Evolutionary conservation across 2,329 filamentous ascomycete species (phyloP).

Genomic region (Cytospora piceae): DNA sequence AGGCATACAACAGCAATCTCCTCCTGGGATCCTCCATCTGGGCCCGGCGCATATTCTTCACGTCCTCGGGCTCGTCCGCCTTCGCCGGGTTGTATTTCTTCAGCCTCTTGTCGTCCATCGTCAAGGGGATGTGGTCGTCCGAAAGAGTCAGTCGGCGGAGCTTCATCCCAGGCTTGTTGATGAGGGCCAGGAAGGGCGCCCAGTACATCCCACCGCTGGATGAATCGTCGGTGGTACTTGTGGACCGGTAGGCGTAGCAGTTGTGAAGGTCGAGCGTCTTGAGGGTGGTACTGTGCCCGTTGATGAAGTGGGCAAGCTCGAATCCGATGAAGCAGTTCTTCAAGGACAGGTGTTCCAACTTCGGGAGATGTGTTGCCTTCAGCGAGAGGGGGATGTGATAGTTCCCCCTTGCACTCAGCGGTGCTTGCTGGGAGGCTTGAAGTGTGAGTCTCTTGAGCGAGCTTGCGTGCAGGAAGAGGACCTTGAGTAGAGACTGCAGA

Average conservation of each 20-base stretch:
- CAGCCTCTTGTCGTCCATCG: conserved; percentile 24
- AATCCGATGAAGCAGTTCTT: conserved; percentile 30
- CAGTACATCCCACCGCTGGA: conserved; percentile 26
- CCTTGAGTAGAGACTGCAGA: conserved; percentile 28
- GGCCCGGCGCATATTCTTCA: conserved; percentile 26
- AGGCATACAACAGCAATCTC: conserved; percentile 27
- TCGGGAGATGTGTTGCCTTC: conserved; percentile 28
- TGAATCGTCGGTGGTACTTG: conserved; percentile 5
- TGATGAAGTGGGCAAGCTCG: conserved; percentile 31
- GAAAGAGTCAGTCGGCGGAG: conserved; percentile 15
- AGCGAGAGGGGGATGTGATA: conserved; percentile 29
- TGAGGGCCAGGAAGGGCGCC: conserved; percentile 25
- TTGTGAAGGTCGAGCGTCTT: conserved; percentile 24
- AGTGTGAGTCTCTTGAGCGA: conserved; percentile 24
- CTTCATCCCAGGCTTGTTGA: conserved; percentile 18
- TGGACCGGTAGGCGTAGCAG: conserved; percentile 28
- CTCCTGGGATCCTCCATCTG: conserved; percentile 21
- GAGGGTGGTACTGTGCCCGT: conserved; percentile 22
- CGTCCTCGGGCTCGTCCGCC: conserved; percentile 27
- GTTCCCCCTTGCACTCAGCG: conserved; percentile 24
- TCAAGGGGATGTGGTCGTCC: conserved; percentile 28
- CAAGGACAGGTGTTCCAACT: conserved; percentile 24
- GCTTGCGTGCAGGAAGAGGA: conserved; percentile 27
- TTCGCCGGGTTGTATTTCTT: conserved; percentile 20
- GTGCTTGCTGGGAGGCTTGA: conserved; percentile 27